Evolutionary conservation across 2,329 filamentous ascomycete genomes (phyloP).

Genomic region (Aspergillus costaricaensis): DNA sequence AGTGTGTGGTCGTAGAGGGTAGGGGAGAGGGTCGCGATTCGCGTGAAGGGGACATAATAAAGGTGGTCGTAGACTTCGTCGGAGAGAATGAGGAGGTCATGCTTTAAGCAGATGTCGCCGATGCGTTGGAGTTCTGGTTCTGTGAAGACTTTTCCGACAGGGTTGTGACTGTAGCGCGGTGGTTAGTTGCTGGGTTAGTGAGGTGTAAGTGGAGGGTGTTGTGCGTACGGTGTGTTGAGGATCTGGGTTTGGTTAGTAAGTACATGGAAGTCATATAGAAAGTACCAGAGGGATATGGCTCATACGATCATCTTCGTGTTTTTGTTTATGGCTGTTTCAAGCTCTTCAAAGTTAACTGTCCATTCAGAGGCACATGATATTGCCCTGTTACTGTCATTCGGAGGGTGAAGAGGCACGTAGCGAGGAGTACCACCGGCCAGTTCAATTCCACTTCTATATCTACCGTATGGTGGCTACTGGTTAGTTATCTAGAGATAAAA

Average conservation of each 20-base stretch:
- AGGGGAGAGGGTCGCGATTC: slow-evolving; percentile 85
- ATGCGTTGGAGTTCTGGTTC: slow-evolving; percentile 79
- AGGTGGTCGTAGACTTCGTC: slow-evolving; percentile 94
- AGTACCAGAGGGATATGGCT: background rate
- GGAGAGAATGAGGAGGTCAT: slow-evolving; percentile 90
- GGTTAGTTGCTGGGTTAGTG: slow-evolving; percentile 12
- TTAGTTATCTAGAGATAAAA: no score
- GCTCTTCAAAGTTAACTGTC: slow-evolving; percentile 79
- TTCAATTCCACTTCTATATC: slow-evolving; percentile 95
- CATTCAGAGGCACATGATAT: slow-evolving; percentile 87
- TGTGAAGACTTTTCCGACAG: slow-evolving; percentile 93
- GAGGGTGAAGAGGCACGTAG: slow-evolving; percentile 93
- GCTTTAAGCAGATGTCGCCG: slow-evolving; percentile 83
- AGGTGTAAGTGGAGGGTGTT: no score
- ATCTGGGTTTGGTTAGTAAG: slow-evolving; percentile 32
- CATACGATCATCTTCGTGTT: slow-evolving; percentile 93
- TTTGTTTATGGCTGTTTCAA: slow-evolving; percentile 78
- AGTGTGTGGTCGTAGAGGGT: slow-evolving; percentile 85
- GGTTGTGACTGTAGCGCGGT: slow-evolving; percentile 66
- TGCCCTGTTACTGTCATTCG: slow-evolving; percentile 72
- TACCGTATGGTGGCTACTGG: slow-evolving; percentile 24
- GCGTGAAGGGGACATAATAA: slow-evolving; percentile 92
- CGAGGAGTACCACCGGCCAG: slow-evolving; percentile 95
- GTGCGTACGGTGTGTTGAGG: slow-evolving; percentile 52
- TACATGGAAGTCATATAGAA: slow-evolving; percentile 7